Base-by-base conservation (phyloP, 495 filamentous ascomycete species). In the Collariella sp. region DNA sequence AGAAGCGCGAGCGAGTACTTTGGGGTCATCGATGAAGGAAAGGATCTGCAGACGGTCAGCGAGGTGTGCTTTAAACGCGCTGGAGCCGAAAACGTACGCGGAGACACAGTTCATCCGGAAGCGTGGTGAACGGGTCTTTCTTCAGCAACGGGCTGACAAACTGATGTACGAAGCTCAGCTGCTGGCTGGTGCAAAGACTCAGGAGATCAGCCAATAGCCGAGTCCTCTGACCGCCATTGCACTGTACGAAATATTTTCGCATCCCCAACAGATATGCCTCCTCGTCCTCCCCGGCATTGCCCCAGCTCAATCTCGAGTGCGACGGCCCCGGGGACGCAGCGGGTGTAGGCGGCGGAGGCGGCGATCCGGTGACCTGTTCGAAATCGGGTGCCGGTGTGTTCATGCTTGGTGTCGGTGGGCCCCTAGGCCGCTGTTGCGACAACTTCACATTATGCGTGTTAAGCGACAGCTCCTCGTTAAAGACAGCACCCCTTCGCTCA, bases 11-110 rank as follows among this genome's bases (percentile, higher is more conserved):
- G 89, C 91, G 16, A 98, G 80, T 4, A 93, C 91, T 66, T 87
- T 89, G 0, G 91, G 88, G 60, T 97, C 91, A 61, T 97, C 94
- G 61, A 98, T 86, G 63, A 89, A 96, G 19, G 89, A 91, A 29
- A 96, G 79, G 52, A 96, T 86, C 85, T 93, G 65, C 10, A 18
- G 7, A 7, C 6, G 24, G 43, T 43, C 23, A 56, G 52, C 36
- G n/a, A 41, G 22, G 15, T 10, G 19, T 15, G 13, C n/a, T 33
- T 23, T 22, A 20, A 45, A 26, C 12, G 4, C 2, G 1, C 13
- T 1, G 29, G 29, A 10, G n/a, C 23, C 10, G 22, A 18, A 29
- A 39, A 52, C 40, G 12, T 62, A 95, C 89, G 59, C 88, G 78
- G 55, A 97, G 75, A 65, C 91, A 96, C 36, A 98, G 70, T 67